Base-by-base conservation (phyloP, 352 stramenopile genomes). In the Phytopythium vexans region DNA sequence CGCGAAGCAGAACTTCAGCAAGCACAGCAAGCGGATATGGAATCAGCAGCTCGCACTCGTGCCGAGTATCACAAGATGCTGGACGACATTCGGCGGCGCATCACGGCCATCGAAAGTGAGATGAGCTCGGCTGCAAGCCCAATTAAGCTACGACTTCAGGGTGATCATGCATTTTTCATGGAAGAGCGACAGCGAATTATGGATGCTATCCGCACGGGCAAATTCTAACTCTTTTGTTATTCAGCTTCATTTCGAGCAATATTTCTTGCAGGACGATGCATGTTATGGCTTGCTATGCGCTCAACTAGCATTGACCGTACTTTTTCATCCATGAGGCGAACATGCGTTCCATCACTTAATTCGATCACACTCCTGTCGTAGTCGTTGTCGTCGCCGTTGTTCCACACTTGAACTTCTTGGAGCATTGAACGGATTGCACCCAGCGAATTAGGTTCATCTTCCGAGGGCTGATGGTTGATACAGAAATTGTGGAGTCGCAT, bases 401-500 rank as follows among this genome's bases (percentile, higher is more conserved):
- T n/a, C n/a, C n/a, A n/a, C n/a, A n/a, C n/a, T n/a, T n/a, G n/a
- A n/a, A n/a, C n/a, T n/a, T n/a, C n/a, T n/a, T n/a, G n/a, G n/a
- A n/a, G n/a, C n/a, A n/a, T n/a, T n/a, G n/a, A n/a, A n/a, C n/a
- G n/a, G n/a, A n/a, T n/a, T n/a, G n/a, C n/a, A n/a, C n/a, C n/a
- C n/a, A n/a, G n/a, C n/a, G n/a, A n/a, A n/a, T n/a, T n/a, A n/a
- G n/a, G n/a, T n/a, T n/a, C n/a, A n/a, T n/a, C n/a, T n/a, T n/a
- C n/a, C n/a, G n/a, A n/a, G n/a, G n/a, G n/a, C n/a, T n/a, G n/a
- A n/a, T n/a, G n/a, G n/a, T n/a, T 54, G 33, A 60, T 54, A 36
- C 54, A 60, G 21, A 49, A 54, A 31, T 60, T 60, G 38, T 60
- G 54, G 1, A 60, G 27, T 49, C 54, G 44, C 21, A 60, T 60